Evolutionary conservation across 2,329 filamentous ascomycete genomes (phyloP).

Genomic region (Penicillium sp.): DNA sequence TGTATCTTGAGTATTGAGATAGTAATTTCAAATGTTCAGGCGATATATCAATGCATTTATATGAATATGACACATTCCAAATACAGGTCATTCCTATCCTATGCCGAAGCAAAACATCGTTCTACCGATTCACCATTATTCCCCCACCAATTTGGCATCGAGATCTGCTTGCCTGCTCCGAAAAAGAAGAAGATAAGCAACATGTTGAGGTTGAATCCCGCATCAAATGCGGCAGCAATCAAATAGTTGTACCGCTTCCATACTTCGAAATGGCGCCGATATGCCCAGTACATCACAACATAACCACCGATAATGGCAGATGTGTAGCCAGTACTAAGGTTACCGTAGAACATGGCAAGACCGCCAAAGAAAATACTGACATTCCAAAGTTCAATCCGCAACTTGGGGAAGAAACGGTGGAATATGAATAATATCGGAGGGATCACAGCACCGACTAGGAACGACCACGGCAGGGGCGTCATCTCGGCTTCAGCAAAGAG

Average conservation of each 20-base stretch:
- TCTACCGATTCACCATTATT: constrained; percentile 58
- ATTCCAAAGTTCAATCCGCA: constrained; percentile 61
- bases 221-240: constrained; percentile 62
- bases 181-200: constrained; percentile 63
- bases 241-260: constrained; percentile 65
- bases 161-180: constrained; percentile 56
- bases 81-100: neutral
- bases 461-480: constrained; percentile 31
- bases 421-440: constrained; percentile 49
- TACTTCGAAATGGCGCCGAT: constrained; percentile 56
- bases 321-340: constrained; percentile 61
- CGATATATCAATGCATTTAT: too few relatives aligned
- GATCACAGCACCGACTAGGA: constrained; percentile 32
- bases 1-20: too few relatives aligned
- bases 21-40: too few relatives aligned
- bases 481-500: constrained; percentile 33
- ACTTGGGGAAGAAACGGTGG: constrained; percentile 54
- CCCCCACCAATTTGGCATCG: constrained; percentile 66
- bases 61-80: too few relatives aligned
- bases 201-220: constrained; percentile 64
- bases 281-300: constrained; percentile 62
- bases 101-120: constrained; percentile 57
- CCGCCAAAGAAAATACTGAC: constrained; percentile 63
- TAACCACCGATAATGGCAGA: constrained; percentile 61
- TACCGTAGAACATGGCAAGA: constrained; percentile 60